Evolutionary conservation across 768 basidiomycete species (phyloP).

Genomic region (Cantharellus anzutake): DNA sequence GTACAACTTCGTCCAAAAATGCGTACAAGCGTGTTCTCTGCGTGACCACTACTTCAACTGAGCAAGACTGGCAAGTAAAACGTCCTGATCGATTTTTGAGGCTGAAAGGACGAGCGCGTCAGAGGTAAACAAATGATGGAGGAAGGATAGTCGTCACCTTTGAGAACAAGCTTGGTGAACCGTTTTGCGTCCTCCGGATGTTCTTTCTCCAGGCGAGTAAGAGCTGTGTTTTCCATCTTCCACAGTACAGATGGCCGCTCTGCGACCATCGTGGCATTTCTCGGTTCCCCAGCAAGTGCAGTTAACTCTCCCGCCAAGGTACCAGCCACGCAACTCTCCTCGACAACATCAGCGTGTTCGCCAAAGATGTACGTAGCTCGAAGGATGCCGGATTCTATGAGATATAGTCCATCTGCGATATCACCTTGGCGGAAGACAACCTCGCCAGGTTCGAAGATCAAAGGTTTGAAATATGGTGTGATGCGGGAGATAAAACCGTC

Average conservation of each 20-base stretch:
- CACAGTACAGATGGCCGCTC: slow-evolving; percentile 67
- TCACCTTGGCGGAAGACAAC: slow-evolving; percentile 69
- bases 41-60: not conserved
- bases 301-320: slow-evolving; percentile 85
- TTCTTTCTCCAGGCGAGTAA: slow-evolving; percentile 47
- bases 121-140: not conserved
- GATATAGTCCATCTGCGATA: slow-evolving; percentile 60
- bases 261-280: slow-evolving; percentile 74
- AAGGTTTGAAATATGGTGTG: slow-evolving; percentile 47
- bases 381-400: slow-evolving; percentile 75
- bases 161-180: slow-evolving; percentile 52
- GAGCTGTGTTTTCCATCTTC: slow-evolving; percentile 43
- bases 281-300: slow-evolving; percentile 52
- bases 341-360: slow-evolving; percentile 41
- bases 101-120: slow-evolving; percentile 19
- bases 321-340: slow-evolving; percentile 88
- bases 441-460: slow-evolving; percentile 33
- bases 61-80: slow-evolving; percentile 37
- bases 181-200: slow-evolving; percentile 42
- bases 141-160: slow-evolving; percentile 28
- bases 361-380: slow-evolving; percentile 68
- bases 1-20: too few species aligned
- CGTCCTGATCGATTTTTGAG: slow-evolving; percentile 47
- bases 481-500: slow-evolving; percentile 41
- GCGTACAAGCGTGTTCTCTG: not conserved